Conservation (phyloP, 352 stramenopile species). For the Pythium sp. region DNA sequence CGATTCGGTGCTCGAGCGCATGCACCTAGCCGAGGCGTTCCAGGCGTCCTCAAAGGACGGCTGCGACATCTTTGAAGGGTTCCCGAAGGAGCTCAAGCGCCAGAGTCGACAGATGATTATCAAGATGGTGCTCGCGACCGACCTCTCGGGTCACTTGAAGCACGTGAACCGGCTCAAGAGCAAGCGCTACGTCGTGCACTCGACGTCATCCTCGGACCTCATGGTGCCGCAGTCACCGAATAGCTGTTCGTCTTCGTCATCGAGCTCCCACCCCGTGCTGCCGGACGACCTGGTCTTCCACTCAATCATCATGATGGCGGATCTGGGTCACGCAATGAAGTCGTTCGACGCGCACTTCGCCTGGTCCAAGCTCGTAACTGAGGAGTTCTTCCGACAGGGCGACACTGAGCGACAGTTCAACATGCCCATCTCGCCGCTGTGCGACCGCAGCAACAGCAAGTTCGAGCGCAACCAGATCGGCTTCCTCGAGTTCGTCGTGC, state of each 20-base stretch:
- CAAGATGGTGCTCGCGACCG: slow-evolving; percentile 80
- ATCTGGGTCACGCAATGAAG: slow-evolving; percentile 67
- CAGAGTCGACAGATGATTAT: slow-evolving; percentile 74
- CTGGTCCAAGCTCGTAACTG: slow-evolving; percentile 58
- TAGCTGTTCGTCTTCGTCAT: background rate
- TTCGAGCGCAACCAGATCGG: slow-evolving; percentile 73
- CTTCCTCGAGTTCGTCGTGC: slow-evolving; percentile 72
- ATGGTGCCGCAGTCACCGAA: slow-evolving; percentile 4
- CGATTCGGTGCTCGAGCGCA: slow-evolving; percentile 87
- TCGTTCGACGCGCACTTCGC: slow-evolving; percentile 50
- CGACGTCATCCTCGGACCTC: slow-evolving; percentile 29
- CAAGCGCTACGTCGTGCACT: slow-evolving; percentile 52
- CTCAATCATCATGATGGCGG: slow-evolving; percentile 76
- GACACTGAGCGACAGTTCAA: slow-evolving; percentile 57
- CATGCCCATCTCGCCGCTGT: slow-evolving; percentile 61
- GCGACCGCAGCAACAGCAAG: slow-evolving; percentile 42
- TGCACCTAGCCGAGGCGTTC: slow-evolving; percentile 73
- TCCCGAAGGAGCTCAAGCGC: slow-evolving; percentile 45
- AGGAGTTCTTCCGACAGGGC: slow-evolving; percentile 72
- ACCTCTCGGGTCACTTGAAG: slow-evolving; percentile 73
- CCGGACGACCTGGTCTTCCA: slow-evolving; percentile 57
- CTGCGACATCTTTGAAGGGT: slow-evolving; percentile 67
- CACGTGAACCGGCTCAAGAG: slow-evolving; percentile 78
- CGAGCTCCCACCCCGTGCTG: slow-evolving; percentile 11
- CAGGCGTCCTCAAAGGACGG: slow-evolving; percentile 61